Evolutionary conservation across 2,329 filamentous ascomycete species (phyloP), one percentile per base, ranked within the genome.

Genomic region (Stagonosporopsis tanaceti): DNA sequence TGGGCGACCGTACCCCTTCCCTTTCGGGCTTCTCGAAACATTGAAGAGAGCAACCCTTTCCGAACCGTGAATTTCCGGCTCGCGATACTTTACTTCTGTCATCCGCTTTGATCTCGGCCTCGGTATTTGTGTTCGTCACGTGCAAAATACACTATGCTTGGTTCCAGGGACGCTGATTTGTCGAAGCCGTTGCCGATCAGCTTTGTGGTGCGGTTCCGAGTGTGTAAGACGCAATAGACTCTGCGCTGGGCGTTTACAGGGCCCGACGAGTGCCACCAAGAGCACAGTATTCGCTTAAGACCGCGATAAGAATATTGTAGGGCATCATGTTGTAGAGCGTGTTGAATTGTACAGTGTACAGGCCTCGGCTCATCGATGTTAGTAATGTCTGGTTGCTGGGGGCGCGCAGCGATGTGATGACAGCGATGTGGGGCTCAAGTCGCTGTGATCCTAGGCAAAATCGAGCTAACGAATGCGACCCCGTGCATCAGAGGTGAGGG

Each of bases 401-500:
- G 45, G 39, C 25, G 47, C 38, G 47, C 40, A 30, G 39, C 7
- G 35, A 46, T 41, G 38, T 17, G 44, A 45, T 24, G 34, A 41
- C 37, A 38, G 44, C 35, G 24, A 35, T 45, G 54, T 53, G 54
- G 54, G 54, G 54, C 54, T 24, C 54, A 35, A 7, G 44, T 38
- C 9, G 48, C 44, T 50, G 48, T 44, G 44, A 53, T 41, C 44
- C 50, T 59, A 59, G 50, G 50, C 56, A 14, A 42, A 50, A 64
- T 63, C 22, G 48, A 68, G 67, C 64, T 62, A 67, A 63, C 50
- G 46, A 45, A 65, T 50, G 65, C 64, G 66, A 64, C 59, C 59
- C 65, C 50, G 50, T 56, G 62, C 59, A 62, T 51, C 41, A 45
- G 44, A 53, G 39, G 60, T 59, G 65, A 68, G 66, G 64, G 66